phyloP scores from a whole-genome alignment of 495 filamentous ascomycete species.

The Neurospora sp. region DNA sequence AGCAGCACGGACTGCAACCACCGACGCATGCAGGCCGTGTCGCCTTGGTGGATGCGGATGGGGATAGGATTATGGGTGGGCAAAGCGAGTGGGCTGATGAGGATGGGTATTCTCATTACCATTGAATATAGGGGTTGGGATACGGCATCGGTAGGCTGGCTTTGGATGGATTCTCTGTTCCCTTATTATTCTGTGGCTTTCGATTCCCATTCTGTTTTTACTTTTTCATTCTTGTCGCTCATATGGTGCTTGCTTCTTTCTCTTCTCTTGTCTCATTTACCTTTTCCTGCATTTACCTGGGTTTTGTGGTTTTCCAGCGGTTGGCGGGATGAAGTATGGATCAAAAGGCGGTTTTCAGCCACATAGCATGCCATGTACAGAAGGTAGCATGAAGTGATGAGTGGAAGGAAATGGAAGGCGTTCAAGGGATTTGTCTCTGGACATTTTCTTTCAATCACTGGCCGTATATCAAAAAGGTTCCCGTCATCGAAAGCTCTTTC shows the following conservation, averaged over 20 bases:
- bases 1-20: constrained; percentile 31
- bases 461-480: not conserved
- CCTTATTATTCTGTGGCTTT: not conserved
- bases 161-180: not conserved
- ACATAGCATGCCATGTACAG: not conserved
- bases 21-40: constrained; percentile 20
- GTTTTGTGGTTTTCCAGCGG: not conserved
- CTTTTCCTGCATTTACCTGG: not conserved
- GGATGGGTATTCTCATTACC: constrained; percentile 31
- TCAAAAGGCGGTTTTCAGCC: not conserved
- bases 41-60: constrained; percentile 31
- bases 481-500: not conserved
- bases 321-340: not conserved
- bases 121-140: not conserved
- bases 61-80: constrained; percentile 39
- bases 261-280: not conserved
- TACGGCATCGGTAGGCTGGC: not conserved
- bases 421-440: not conserved
- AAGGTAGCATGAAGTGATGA: not conserved
- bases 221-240: not conserved
- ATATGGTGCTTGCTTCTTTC: not conserved
- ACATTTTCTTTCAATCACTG: not conserved
- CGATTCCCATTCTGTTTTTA: not conserved
- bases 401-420: not conserved
- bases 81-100: constrained; percentile 47